Evolutionary conservation across 345 rosid genomes (phyloP), one percentile per base, ranked within the genome.

Genomic region (Hibiscus tridactylites): DNA sequence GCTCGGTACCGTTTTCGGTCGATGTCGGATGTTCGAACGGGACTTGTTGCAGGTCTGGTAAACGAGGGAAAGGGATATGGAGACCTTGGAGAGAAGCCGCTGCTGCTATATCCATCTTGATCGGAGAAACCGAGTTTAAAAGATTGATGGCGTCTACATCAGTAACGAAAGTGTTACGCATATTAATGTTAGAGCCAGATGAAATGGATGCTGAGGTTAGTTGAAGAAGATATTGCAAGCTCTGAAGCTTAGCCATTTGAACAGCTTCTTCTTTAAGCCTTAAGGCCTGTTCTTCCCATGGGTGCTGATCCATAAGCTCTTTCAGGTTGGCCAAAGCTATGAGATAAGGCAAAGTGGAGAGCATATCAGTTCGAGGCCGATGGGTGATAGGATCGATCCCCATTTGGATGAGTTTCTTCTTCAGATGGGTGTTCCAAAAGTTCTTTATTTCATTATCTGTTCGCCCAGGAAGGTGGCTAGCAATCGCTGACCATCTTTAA

Each of bases 361-460:
- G 83, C 61, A 88, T 77, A 71, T 86, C 92, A 6, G 86, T 85
- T 64, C 90, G 76, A 9, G 90, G 90, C 81, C 81, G 70, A 82
- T 88, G 92, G 42, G 92, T 88, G 72, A 88, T 86, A 0, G 92
- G 92, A 66, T 88, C 92, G 42, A 80, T 77, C 2, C 90, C 92
- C 92, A 86, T 88, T 61, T 84, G 88, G 62, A 88, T 82, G 21
- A 88, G 85, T 72, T 83, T 88, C 68, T 88, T 88, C 80, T 81
- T 88, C 68, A 88, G 74, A 78, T 88, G 90, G 3, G 92, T 88
- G 76, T 88, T 88, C 92, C 92, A 88, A 53, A 86, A 86, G 67
- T 88, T 88, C 56, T 88, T 86, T 13, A 88, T 88, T 52, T 88
- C 90, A 31, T 86, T 86, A 65, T 88, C 90, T 0, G 90, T 88